phyloP scores from a whole-genome alignment of 441 rosid genomes.

The Populus hybrid region DNA sequence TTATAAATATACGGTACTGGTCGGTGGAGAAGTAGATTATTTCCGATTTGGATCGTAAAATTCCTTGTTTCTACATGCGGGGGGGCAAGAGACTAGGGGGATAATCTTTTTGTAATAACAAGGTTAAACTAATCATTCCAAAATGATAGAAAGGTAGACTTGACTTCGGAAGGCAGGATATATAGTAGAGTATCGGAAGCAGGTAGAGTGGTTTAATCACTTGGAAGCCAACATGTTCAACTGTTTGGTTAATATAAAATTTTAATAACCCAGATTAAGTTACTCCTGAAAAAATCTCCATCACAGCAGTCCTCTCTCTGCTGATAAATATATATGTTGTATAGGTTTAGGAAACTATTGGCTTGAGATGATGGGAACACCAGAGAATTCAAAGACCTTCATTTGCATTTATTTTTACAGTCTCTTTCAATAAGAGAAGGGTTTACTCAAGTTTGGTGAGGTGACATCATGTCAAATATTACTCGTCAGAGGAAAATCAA shows the following conservation, averaged over 20 bases:
- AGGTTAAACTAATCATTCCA: slow-evolving; percentile 5
- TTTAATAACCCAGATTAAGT: neutral
- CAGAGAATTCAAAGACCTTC: neutral
- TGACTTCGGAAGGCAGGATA: slow-evolving; percentile 14
- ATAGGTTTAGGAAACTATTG: neutral
- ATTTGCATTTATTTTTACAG: neutral
- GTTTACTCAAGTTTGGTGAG: neutral
- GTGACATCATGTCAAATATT: neutral
- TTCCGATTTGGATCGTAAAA: slow-evolving; percentile 7
- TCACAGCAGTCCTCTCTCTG: neutral
- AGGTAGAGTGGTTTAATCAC: slow-evolving; percentile 1
- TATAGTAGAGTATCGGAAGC: neutral
- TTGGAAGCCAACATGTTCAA: neutral
- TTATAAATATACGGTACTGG: neutral
- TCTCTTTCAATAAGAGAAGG: neutral
- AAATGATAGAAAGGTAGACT: slow-evolving; percentile 18
- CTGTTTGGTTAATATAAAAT: neutral
- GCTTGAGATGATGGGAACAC: neutral
- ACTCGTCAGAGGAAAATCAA: neutral
- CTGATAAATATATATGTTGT: neutral
- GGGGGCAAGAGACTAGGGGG: neutral
- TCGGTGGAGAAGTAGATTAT: neutral
- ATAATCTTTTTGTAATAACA: neutral
- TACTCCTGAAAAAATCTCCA: neutral
- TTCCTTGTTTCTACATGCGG: neutral